Evolutionary conservation across 805 yeast genomes (phyloP).

Genomic region (Metschnikowia santaceciliae): DNA sequence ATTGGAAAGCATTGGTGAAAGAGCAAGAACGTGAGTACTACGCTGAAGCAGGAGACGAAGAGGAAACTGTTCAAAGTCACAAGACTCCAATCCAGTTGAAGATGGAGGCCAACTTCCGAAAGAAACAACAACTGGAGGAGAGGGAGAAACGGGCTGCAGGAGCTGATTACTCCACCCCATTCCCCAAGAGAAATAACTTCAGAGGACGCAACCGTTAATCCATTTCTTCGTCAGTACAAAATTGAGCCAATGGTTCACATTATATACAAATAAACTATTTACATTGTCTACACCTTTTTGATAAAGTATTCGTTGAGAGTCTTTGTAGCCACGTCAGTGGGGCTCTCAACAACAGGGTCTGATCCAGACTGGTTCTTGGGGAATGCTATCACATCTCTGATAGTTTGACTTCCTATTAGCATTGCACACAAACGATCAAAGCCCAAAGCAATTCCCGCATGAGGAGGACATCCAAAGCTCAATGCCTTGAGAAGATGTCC

Average conservation of each 20-base stretch:
- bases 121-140: slow-evolving; percentile 26
- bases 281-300: slow-evolving; percentile 5
- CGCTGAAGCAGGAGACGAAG: slow-evolving; percentile 19
- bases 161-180: slow-evolving; percentile 11
- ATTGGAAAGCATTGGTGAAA: slow-evolving; percentile 72
- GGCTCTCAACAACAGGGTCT: slow-evolving; percentile 86
- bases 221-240: background rate
- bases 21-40: slow-evolving; percentile 34
- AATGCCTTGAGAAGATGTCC: slow-evolving; percentile 84
- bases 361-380: slow-evolving; percentile 89
- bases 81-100: slow-evolving; percentile 41
- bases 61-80: slow-evolving; percentile 15
- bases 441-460: slow-evolving; percentile 95
- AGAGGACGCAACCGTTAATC: slow-evolving; percentile 12
- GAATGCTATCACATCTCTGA: slow-evolving; percentile 92
- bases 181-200: slow-evolving; percentile 8
- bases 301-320: slow-evolving; percentile 56
- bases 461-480: slow-evolving; percentile 95
- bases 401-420: slow-evolving; percentile 71
- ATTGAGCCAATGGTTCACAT: background rate
- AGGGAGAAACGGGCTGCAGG: slow-evolving; percentile 23
- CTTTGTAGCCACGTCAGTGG: slow-evolving; percentile 54
- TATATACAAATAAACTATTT: background rate
- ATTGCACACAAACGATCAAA: slow-evolving; percentile 92
- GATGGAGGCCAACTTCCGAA: slow-evolving; percentile 34